Conservation (phyloP, 2,329 filamentous ascomycete species). For the Exophiala alcalophila region DNA sequence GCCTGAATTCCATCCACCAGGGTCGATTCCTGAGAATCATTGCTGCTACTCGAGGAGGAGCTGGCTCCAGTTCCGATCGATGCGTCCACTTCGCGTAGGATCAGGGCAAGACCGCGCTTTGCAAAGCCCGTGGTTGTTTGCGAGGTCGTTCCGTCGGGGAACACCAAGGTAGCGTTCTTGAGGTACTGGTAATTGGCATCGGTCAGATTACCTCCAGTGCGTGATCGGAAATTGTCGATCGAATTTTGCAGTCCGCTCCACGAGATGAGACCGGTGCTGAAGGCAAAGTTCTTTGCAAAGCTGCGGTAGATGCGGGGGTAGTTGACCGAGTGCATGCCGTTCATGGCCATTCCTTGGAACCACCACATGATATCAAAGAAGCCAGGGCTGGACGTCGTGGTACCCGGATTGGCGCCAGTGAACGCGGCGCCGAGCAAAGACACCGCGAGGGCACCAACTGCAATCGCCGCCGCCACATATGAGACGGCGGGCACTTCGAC, state of each 20-base stretch:
- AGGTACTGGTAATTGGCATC: constrained; percentile 73
- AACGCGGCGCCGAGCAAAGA: constrained; percentile 69
- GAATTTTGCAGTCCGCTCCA: constrained; percentile 76
- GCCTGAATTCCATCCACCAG: constrained; percentile 73
- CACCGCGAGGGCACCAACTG: constrained; percentile 75
- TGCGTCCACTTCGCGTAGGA: constrained; percentile 49
- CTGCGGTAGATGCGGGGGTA: constrained; percentile 84
- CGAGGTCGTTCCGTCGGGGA: constrained; percentile 57
- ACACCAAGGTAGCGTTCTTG: constrained; percentile 71
- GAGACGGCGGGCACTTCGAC: constrained; percentile 71
- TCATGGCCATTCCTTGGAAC: constrained; percentile 92
- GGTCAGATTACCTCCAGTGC: constrained; percentile 83
- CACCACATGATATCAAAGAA: constrained; percentile 82
- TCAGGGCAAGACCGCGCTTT: constrained; percentile 59
- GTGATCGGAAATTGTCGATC: constrained; percentile 78
- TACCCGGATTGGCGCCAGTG: constrained; percentile 58
- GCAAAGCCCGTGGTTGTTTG: constrained; percentile 41
- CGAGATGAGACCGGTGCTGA: constrained; percentile 78
- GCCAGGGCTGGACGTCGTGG: constrained; percentile 69
- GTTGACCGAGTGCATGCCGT: constrained; percentile 90
- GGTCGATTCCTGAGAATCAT: constrained; percentile 50
- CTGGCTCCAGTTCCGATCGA: constrained; percentile 38
- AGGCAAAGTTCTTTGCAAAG: constrained; percentile 90
- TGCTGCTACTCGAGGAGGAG: constrained; percentile 32
- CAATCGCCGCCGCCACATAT: constrained; percentile 79